These are phyloP conservation scores for Ceratocystis harringtonii DNA, from an alignment of 2,329 filamentous ascomycete genomes.

Conservation along the genomic window DNA sequence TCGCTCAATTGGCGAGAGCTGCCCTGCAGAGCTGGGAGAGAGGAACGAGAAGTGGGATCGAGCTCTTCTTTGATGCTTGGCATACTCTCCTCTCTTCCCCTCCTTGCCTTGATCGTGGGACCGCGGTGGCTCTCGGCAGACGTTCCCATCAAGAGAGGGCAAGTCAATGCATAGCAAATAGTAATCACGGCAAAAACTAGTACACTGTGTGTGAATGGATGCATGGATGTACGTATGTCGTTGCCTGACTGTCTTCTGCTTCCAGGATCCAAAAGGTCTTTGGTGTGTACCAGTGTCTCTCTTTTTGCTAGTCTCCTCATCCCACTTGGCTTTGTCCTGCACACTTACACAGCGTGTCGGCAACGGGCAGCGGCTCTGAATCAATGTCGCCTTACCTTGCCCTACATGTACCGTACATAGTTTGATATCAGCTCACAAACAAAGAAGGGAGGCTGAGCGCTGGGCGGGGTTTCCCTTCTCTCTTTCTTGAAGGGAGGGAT, in stretches of 20 bases:
- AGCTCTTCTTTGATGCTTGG: not conserved
- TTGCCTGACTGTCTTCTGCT: not conserved
- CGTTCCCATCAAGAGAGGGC: not conserved
- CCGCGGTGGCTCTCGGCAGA: not conserved
- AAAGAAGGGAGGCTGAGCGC: not conserved
- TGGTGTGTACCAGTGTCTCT: slow-evolving; percentile 1
- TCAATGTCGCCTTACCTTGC: not conserved
- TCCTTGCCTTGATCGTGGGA: not conserved
- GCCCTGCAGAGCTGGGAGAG: not conserved
- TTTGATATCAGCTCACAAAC: not conserved
- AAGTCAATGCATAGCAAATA: not conserved
- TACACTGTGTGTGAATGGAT: no score
- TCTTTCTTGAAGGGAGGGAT: not conserved
- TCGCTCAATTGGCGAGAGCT: not conserved
- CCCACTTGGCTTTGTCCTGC: not conserved
- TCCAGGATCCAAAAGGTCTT: not conserved
- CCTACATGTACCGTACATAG: not conserved
- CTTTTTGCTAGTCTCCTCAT: not conserved
- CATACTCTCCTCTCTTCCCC: not conserved
- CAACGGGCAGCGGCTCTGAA: not conserved
- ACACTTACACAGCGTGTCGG: not conserved
- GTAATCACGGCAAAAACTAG: not conserved
- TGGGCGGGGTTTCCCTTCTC: not conserved
- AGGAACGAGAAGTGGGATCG: not conserved
- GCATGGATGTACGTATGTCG: not conserved